Percentiles rank a stretch among this genome's conserved stretches.
phyloP scores from a whole-genome alignment of 306 rosid species.

The Lathyrus tuberosus region DNA sequence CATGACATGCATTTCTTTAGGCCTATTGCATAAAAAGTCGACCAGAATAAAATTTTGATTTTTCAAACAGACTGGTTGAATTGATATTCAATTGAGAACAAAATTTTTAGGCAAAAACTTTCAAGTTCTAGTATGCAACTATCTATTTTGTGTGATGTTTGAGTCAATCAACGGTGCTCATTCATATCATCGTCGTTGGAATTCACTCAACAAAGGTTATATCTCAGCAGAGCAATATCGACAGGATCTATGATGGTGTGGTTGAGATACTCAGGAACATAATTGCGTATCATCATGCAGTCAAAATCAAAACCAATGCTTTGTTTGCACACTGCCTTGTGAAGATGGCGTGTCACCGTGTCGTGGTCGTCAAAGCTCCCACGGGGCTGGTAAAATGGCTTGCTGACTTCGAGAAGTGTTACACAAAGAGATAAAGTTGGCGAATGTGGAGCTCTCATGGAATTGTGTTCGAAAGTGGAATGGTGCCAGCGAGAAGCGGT shows the following conservation, averaged over 20 bases:
- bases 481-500: constrained; percentile 65
- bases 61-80: too few species aligned
- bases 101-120: too few species aligned
- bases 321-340: constrained; percentile 74
- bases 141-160: constrained; percentile 47
- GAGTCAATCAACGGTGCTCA: constrained; percentile 75
- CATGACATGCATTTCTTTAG: too few species aligned
- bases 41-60: too few species aligned
- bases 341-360: constrained; percentile 73
- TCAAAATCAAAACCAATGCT: constrained; percentile 71
- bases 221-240: constrained; percentile 52
- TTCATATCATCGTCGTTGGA: constrained; percentile 69
- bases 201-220: constrained; percentile 68
- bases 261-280: constrained; percentile 60
- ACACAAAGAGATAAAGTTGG: constrained; percentile 71
- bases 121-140: too few species aligned
- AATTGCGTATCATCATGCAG: constrained; percentile 58
- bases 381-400: constrained; percentile 63
- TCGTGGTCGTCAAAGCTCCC: constrained; percentile 69
- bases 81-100: too few species aligned
- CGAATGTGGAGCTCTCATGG: constrained; percentile 76
- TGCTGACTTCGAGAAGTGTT: constrained; percentile 79
- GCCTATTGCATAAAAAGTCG: too few species aligned
- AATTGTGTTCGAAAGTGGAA: constrained; percentile 78
- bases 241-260: constrained; percentile 72